Conservation (phyloP, 2,329 filamentous ascomycete genomes). For the Immersiporthe knoxdaviesiana region DNA sequence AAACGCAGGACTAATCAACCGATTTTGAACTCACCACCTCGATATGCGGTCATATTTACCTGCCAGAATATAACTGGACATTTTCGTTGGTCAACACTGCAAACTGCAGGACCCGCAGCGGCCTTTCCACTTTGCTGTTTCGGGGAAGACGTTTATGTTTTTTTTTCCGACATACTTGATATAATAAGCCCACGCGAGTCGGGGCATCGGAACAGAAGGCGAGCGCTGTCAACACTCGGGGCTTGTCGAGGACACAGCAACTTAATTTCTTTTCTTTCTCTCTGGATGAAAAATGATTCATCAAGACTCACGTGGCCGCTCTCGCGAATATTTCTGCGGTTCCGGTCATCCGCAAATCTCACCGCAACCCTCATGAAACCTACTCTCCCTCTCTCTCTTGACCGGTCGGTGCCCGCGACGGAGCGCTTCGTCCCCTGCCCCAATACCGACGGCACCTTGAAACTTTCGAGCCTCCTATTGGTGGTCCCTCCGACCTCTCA, state of each 20-base stretch:
- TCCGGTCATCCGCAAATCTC: slow-evolving; percentile 24
- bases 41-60: slow-evolving; percentile 62
- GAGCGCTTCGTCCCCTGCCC: slow-evolving; percentile 5
- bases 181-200: slow-evolving; percentile 11
- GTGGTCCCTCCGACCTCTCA: neutral
- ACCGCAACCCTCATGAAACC: neutral
- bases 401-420: neutral
- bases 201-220: slow-evolving; percentile 9
- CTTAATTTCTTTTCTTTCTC: no score
- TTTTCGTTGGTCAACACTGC: slow-evolving; percentile 28
- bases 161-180: slow-evolving; percentile 26
- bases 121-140: slow-evolving; percentile 16
- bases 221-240: neutral
- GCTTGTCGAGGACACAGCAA: no score
- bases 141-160: slow-evolving; percentile 24
- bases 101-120: slow-evolving; percentile 20
- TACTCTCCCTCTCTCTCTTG: neutral
- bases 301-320: neutral
- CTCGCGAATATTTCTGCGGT: neutral
- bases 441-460: slow-evolving; percentile 5
- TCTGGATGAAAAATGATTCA: neutral
- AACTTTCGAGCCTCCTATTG: neutral
- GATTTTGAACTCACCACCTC: slow-evolving; percentile 55
- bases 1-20: slow-evolving; percentile 65
- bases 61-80: slow-evolving; percentile 54